Evolutionary conservation across 2,329 filamentous ascomycete genomes (phyloP), one percentile per base, ranked within the genome.

Genomic region (Cladosporium sp.): DNA sequence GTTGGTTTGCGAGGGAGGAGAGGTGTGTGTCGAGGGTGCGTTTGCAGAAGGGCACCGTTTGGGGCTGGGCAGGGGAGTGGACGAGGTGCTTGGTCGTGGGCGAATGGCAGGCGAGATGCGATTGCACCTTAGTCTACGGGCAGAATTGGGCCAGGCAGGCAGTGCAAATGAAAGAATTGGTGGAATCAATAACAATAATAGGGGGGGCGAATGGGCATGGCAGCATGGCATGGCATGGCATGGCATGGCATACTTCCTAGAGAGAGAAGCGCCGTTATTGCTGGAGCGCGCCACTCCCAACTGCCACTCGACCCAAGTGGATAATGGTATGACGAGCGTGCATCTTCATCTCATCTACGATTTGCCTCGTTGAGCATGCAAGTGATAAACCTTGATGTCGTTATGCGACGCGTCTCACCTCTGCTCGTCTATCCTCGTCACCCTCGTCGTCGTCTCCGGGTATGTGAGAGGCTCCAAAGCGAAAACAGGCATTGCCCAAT

Each of bases 281-380:
- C 32, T 45, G 32, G 30, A 36, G 18, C 20, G 36, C 36, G 16
- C 16, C 36, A 20, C 36, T 38, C 15, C 8, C 13, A 12, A 33
- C n/a, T n/a, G n/a, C n/a, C n/a, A n/a, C n/a, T n/a, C n/a, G n/a
- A n/a, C n/a, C n/a, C n/a, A 33, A 15, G 13, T 6, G 32, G 11
- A 15, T 15, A 30, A 12, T 33, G 12, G 6, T 45, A 7, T 38
- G 13, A 19, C 35, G 45, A 19, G 35, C 36, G 45, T 39, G 38
- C 20, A 15, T 46, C 45, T 48, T 48, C 45, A 48, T 48, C 45
- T 48, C 33, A 4, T 38, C 43, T 13, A 6, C 18, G 18, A 45
- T 45, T 5, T 4, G 42, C 42, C 29, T 42, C 22, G 38, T 27
- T 41, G 38, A n/a, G 18, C 22, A 46, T 19, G 32, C 22, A 7